Conservation (phyloP, 768 basidiomycete species). For the Mycena kentingensis region DNA sequence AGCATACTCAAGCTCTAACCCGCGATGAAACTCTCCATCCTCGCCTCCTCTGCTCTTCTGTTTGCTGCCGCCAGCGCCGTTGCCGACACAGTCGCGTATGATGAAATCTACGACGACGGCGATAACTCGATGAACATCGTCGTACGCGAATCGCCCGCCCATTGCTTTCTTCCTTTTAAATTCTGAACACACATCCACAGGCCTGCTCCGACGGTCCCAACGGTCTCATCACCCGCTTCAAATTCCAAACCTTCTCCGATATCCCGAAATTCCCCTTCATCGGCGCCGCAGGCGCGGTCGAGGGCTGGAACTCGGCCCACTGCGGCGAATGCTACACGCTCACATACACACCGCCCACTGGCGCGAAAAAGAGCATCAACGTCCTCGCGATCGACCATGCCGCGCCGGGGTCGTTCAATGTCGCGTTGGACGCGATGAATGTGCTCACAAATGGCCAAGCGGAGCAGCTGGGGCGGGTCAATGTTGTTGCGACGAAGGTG, state of each 20-base stretch:
- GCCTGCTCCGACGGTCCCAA: conserved; percentile 52
- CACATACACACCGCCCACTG: conserved; percentile 41
- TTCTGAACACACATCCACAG: background rate
- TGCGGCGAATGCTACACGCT: conserved; percentile 67
- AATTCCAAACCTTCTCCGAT: conserved; percentile 50
- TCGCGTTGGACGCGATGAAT: conserved; percentile 58
- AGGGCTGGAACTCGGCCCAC: conserved; percentile 49
- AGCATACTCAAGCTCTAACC: background rate
- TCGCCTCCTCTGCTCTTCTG: conserved; percentile 25
- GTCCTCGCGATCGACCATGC: conserved; percentile 57
- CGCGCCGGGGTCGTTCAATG: conserved; percentile 44
- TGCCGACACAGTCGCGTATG: conserved; percentile 42
- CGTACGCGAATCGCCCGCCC: no score
- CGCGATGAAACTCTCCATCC: conserved; percentile 37
- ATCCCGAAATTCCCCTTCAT: conserved; percentile 63
- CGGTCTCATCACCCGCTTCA: conserved; percentile 46
- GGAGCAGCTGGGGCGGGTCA: conserved; percentile 47
- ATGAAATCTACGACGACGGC: conserved; percentile 51
- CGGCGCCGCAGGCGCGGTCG: conserved; percentile 54
- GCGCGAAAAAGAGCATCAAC: conserved; percentile 40
- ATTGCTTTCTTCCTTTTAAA: no score
- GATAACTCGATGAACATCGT: conserved; percentile 41
- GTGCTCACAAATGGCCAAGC: conserved; percentile 50
- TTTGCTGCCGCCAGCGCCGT: conserved; percentile 25
- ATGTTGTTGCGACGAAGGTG: conserved; percentile 46